Evolutionary conservation across 768 basidiomycete genomes (phyloP), one percentile per base, ranked within the genome.

Genomic region (Boletus pseudo-olivaceus): DNA sequence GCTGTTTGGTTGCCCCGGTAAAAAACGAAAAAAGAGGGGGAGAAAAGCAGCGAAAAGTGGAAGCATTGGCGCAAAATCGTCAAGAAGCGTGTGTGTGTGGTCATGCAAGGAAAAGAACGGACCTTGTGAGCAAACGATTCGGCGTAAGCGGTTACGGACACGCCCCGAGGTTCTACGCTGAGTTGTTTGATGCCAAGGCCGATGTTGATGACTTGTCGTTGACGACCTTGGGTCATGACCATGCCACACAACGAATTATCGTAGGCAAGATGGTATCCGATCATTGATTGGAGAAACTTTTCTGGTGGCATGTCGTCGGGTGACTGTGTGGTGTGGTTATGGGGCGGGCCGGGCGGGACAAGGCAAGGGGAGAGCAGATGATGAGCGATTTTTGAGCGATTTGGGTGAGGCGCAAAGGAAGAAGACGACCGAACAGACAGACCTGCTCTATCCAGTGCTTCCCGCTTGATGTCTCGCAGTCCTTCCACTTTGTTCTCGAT

Each of bases 391-490:
- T 51, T 26, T 17, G 11, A 23, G 26, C 4, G 50, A 59, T 30
- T 41, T n/a, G 35, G 30, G 30, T 2, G 38, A 43, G 34, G 34
- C 7, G 39, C n/a, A 49, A 39, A 17, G 4, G 17, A 49, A 14
- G 40, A 54, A 26, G 47, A 39, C 15, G 43, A 32, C 6, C n/a
- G 17, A 50, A 30, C 17, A n/a, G 52, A 64, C 74, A 38, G 56
- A 85, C 85, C 77, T 87, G 87, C 61, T 90, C 88, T 52, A 91
- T 91, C 86, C 87, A 90, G 58, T 86, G 87, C 60, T 90, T 90
- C 40, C 88, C 88, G 40, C 74, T 80, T 1, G 74, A 59, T 0
- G 80, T 85, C 26, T 75, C 70, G 52, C 78, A 78, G 57, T 89
- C 88, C 54, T 78, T 76, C 89, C 89, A 91, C 58, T 85, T 84